phyloP scores from a whole-genome alignment of 2,329 filamentous ascomycete species.

The Aspergillus tamarii region DNA sequence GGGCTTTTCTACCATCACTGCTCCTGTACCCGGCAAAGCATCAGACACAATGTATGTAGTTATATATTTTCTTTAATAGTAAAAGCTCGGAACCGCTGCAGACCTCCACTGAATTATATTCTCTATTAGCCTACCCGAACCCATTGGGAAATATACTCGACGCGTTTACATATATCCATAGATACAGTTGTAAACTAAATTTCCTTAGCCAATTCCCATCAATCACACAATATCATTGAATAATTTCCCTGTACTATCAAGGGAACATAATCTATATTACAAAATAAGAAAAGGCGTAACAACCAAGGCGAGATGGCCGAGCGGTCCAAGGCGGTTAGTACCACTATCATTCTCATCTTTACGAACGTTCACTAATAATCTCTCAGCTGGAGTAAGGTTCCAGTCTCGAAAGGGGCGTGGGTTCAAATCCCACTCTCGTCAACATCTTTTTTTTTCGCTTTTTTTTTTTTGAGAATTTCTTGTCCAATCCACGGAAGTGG shows the following conservation, averaged over 20 bases:
- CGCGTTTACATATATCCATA: background rate
- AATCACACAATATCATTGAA: background rate
- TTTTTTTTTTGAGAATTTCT: too few relatives aligned
- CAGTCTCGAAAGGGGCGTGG: slow-evolving; percentile 8
- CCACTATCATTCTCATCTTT: too few relatives aligned
- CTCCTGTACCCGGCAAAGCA: too few relatives aligned
- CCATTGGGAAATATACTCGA: background rate
- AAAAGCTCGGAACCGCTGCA: too few relatives aligned
- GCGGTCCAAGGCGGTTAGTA: slow-evolving; percentile 1
- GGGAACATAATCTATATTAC: rapidly evolving
- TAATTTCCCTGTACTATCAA: too few relatives aligned
- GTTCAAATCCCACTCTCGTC: slow-evolving; percentile 9
- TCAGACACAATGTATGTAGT: too few relatives aligned
- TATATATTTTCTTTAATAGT: too few relatives aligned
- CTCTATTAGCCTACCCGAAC: background rate
- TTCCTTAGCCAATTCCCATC: background rate
- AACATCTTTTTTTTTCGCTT: slow-evolving; percentile 2
- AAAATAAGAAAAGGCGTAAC: too few relatives aligned
- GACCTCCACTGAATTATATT: too few relatives aligned
- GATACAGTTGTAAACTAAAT: background rate
- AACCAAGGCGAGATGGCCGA: slow-evolving; percentile 6
- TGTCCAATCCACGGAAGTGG: background rate
- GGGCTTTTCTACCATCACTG: too few relatives aligned
- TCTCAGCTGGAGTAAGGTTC: slow-evolving; percentile 6
- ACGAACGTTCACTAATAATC: too few relatives aligned